Percentiles rank a stretch among this genome's conserved stretches.
These are phyloP conservation scores for Gonium pectorale DNA, from an alignment of 139 green algal genomes.

Conservation along the genomic window DNA sequence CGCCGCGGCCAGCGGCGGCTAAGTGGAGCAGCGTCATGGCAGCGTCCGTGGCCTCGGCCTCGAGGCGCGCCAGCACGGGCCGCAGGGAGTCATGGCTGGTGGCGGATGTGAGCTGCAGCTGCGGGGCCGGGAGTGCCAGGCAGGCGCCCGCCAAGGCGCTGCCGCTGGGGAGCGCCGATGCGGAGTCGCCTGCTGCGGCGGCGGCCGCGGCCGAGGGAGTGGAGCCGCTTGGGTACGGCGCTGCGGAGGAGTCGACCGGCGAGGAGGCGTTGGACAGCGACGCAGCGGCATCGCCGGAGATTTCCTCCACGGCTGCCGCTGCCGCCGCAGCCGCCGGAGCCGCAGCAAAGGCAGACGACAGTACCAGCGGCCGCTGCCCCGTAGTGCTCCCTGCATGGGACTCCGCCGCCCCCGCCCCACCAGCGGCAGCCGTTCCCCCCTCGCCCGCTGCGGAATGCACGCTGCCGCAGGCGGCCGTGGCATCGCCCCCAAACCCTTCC, in stretches of 20 bases:
- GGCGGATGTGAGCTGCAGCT: conserved; percentile 30
- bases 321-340: conserved; percentile 50
- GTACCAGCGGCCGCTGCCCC: background rate
- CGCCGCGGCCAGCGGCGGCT: background rate
- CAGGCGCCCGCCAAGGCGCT: background rate
- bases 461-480: background rate
- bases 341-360: conserved; percentile 55
- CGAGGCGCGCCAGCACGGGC: conserved; percentile 10
- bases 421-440: background rate
- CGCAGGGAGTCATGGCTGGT: conserved; percentile 37
- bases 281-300: no score
- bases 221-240: no score
- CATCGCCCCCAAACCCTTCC: background rate
- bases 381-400: background rate
- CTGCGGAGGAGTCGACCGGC: no score
- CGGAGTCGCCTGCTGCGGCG: background rate
- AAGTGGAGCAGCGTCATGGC: background rate
- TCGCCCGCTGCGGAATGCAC: background rate
- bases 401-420: background rate
- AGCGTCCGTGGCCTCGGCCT: conserved; percentile 28
- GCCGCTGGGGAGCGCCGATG: background rate
- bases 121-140: background rate
- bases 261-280: no score
- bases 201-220: background rate
- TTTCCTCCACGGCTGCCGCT: background rate